These are phyloP conservation scores for Trypanosoma rangeli DNA, from an alignment of 208 protist species.

Conservation along the genomic window DNA sequence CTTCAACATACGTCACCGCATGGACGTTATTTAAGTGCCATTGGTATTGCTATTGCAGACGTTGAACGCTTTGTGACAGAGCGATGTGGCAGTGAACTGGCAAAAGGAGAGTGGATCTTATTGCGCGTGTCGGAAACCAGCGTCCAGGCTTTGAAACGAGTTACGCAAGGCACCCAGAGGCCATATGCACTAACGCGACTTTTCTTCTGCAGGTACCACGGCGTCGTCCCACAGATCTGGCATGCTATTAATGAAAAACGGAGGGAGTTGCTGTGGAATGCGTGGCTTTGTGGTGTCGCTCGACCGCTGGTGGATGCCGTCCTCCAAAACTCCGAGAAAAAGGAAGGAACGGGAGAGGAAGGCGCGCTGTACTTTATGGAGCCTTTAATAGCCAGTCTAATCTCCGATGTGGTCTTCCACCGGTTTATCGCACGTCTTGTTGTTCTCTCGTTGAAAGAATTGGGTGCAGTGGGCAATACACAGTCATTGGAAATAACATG, in stretches of 20 bases:
- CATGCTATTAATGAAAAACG: slow-evolving; percentile 15
- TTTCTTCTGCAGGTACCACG: slow-evolving; percentile 24
- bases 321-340: not conserved
- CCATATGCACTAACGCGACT: slow-evolving; percentile 35
- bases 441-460: slow-evolving; percentile 6
- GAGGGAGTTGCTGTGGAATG: slow-evolving; percentile 31
- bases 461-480: not conserved
- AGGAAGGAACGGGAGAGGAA: not conserved
- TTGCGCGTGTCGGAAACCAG: not conserved
- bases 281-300: slow-evolving; percentile 32
- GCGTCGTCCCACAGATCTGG: slow-evolving; percentile 33
- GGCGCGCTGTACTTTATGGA: slow-evolving; percentile 7
- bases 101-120: slow-evolving; percentile 11
- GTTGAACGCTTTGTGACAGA: slow-evolving; percentile 45
- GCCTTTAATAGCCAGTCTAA: slow-evolving; percentile 11
- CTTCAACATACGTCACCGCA: slow-evolving; percentile 13
- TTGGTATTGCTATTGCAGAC: slow-evolving; percentile 31
- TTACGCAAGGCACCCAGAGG: slow-evolving; percentile 18
- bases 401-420: slow-evolving; percentile 13
- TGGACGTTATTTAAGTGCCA: slow-evolving; percentile 24
- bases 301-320: slow-evolving; percentile 13
- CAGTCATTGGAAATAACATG: slow-evolving; percentile 8
- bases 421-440: slow-evolving; percentile 23
- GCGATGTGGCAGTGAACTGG: slow-evolving; percentile 18
- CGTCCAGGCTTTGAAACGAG: not conserved